Evolutionary conservation across 371 early-diverging fungal species (phyloP).

Genomic region (Syncephalastrum racemosum): DNA sequence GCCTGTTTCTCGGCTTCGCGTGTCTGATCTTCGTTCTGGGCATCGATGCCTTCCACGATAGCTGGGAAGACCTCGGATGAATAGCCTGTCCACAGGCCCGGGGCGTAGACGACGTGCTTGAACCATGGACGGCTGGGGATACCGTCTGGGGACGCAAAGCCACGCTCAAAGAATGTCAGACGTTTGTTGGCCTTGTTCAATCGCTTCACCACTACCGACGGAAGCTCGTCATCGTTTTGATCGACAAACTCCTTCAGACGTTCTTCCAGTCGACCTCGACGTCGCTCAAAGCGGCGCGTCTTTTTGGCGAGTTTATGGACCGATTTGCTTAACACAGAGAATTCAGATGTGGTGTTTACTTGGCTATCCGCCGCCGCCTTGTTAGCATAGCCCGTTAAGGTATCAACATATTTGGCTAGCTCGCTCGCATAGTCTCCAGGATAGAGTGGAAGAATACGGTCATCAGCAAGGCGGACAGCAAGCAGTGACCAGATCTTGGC

Average conservation of each 20-base stretch:
- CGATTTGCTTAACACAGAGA: slow-evolving; percentile 11
- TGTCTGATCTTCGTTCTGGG: slow-evolving; percentile 21
- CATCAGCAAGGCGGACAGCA: slow-evolving; percentile 41
- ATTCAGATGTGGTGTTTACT: not conserved
- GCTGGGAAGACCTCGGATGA: slow-evolving; percentile 56
- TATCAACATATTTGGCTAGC: slow-evolving; percentile 18
- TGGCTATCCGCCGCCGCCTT: not conserved
- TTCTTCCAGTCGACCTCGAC: slow-evolving; percentile 4
- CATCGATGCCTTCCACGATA: slow-evolving; percentile 51
- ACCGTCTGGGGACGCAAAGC: slow-evolving; percentile 57
- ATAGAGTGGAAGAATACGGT: slow-evolving; percentile 37
- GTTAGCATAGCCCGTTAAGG: slow-evolving; percentile 16
- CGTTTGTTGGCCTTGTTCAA: slow-evolving; percentile 40
- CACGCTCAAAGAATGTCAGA: slow-evolving; percentile 50
- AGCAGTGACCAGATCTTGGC: slow-evolving; percentile 44
- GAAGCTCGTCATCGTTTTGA: slow-evolving; percentile 11
- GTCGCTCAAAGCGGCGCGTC: slow-evolving; percentile 14
- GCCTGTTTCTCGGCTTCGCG: slow-evolving; percentile 33
- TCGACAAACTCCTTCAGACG: slow-evolving; percentile 2
- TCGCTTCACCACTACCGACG: slow-evolving; percentile 15
- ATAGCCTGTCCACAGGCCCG: slow-evolving; percentile 61
- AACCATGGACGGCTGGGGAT: slow-evolving; percentile 61
- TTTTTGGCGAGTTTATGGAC: slow-evolving; percentile 14
- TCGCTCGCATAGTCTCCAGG: slow-evolving; percentile 39
- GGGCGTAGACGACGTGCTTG: slow-evolving; percentile 61